phyloP scores from a whole-genome alignment of 179 eudicot species.

The Pouteria campechiana region DNA sequence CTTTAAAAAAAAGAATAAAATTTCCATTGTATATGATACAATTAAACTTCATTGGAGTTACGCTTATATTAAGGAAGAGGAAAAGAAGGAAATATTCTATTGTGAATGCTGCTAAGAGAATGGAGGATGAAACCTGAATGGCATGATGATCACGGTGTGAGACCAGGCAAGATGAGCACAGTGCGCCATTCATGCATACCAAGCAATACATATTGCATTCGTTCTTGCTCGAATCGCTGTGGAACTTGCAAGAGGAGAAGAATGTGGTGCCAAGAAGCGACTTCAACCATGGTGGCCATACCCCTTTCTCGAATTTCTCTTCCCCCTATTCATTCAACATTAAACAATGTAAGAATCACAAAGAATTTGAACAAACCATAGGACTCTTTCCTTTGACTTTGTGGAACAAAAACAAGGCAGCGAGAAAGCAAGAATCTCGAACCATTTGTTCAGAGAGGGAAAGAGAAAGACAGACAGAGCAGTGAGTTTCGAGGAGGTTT shows the following conservation, averaged over 20 bases:
- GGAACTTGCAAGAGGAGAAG: slow-evolving; percentile 35
- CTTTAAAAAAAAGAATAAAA: too few species aligned
- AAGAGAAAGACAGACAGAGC: too few species aligned
- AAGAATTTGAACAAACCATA: too few species aligned
- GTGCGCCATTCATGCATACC: slow-evolving; percentile 38
- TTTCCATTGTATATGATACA: neutral
- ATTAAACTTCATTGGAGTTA: neutral
- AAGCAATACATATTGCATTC: slow-evolving; percentile 62
- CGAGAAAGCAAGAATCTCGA: too few species aligned
- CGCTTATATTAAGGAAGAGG: neutral
- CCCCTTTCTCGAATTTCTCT: slow-evolving; percentile 16
- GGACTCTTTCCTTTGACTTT: too few species aligned
- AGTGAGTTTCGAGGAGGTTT: too few species aligned
- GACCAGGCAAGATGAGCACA: slow-evolving; percentile 36
- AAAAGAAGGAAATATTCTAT: neutral
- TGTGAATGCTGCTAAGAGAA: neutral
- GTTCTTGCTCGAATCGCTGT: slow-evolving; percentile 35
- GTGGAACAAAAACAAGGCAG: too few species aligned
- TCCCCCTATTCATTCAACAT: too few species aligned
- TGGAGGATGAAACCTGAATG: slow-evolving; percentile 25
- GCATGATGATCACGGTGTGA: slow-evolving; percentile 38
- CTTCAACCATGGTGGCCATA: slow-evolving; percentile 51
- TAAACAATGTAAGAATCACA: too few species aligned
- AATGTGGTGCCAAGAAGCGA: slow-evolving; percentile 31
- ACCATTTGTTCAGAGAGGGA: too few species aligned